Base-by-base conservation (phyloP, 2,329 filamentous ascomycete species). In the Cordyceps fumosorosea region DNA sequence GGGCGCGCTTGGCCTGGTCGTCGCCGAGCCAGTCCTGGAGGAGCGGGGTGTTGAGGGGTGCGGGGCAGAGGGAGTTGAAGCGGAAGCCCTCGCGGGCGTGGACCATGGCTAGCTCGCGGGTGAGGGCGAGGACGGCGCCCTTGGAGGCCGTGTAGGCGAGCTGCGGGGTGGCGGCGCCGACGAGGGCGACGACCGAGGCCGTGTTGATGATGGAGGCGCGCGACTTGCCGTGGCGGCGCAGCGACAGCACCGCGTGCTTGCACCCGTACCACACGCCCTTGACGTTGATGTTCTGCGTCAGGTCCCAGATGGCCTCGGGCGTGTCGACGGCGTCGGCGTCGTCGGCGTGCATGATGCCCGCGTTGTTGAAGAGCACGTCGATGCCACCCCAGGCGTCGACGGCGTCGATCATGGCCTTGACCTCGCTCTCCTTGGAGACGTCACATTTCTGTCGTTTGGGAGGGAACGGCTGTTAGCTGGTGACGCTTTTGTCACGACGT, bases 211-310 rank as follows among this genome's bases (percentile, higher is more conserved):
- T 86, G 75, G 88, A 91, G 57, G 85, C 90, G 69, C 83, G 85
- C 51, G 80, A 84, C 85, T 97, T 97, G 61, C 84, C 83, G 80
- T 96, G 82, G 69, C 86, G 87, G 66, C 92, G 88, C 69, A 97
- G 82, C 51, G 90, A 85, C 56, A 93, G 80, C 32, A 97, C 87
- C 7, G 93, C 91, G 75, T 96, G 91, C 82, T 96, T 97, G 83
- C 87, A 89, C 64, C 93, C 93, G 74, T 86, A 97, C 93, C 93
- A 96, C n/a, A 97, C 93, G 50, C 93, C 93, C 84, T 97, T 97
- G 75, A 96, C 93, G 76, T 97, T 97, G 81, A 96, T 96, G 74
- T 86, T 87, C 65, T 96, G 91, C 5, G 93, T 97, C 67, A 96
- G 79, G 71, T 97, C 91, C 93, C 93, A 97, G 79, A 97, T 93